phyloP scores from a whole-genome alignment of 768 basidiomycete species.

The Tremella yokohamensis region DNA sequence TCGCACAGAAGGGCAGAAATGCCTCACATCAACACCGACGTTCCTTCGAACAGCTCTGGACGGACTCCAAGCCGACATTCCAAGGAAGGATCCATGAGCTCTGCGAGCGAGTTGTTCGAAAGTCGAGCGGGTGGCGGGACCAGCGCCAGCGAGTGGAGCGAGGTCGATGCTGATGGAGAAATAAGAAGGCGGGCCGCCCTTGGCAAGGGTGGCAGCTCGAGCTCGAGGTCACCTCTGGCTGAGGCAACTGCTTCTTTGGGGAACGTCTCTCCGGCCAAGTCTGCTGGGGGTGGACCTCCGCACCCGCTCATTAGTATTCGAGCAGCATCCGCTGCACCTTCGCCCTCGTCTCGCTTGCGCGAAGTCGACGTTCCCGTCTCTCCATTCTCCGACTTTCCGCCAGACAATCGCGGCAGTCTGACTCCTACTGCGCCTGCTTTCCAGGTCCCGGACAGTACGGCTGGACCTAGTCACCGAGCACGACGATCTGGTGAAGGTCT shows the following conservation, averaged over 20 bases:
- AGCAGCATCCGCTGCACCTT: conserved; percentile 13
- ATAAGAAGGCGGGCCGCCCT: not conserved
- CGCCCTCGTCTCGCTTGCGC: conserved; percentile 9
- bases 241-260: conserved; percentile 14
- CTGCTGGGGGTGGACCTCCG: conserved; percentile 12
- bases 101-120: conserved; percentile 38
- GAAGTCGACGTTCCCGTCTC: not conserved
- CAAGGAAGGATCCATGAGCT: conserved; percentile 42
- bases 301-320: conserved; percentile 5
- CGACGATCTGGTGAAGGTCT: conserved; percentile 13
- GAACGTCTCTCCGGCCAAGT: conserved; percentile 17
- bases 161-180: conserved; percentile 19
- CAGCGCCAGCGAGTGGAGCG: conserved; percentile 29
- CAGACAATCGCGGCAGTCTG: not conserved
- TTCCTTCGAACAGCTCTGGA: not conserved
- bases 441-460: conserved; percentile 8
- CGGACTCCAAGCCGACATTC: conserved; percentile 36
- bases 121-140: conserved; percentile 12
- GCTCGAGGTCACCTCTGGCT: conserved; percentile 29
- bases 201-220: not conserved
- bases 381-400: not conserved
- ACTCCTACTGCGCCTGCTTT: not conserved
- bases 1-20: conserved; percentile 18
- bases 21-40: conserved; percentile 28
- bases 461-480: conserved; percentile 21